Evolutionary conservation across 2,329 filamentous ascomycete species (phyloP).

Genomic region (Alternaria hordeiaustralica): DNA sequence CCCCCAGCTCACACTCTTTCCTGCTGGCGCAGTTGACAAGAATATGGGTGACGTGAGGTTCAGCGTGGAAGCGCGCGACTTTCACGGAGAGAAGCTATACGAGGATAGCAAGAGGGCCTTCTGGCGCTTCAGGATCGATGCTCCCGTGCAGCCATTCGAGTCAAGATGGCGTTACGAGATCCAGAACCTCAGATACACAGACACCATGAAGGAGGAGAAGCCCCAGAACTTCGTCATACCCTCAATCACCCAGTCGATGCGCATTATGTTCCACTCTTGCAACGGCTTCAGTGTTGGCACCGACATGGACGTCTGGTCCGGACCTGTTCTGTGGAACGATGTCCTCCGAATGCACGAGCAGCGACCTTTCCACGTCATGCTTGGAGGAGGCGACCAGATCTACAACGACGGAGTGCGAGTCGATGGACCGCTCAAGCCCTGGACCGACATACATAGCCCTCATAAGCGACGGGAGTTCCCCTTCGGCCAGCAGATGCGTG

Average conservation of each 20-base stretch:
- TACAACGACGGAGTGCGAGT: conserved; percentile 83
- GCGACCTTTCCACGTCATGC: conserved; percentile 71
- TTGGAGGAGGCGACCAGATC: conserved; percentile 90
- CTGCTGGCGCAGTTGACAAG: conserved; percentile 52
- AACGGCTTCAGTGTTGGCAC: conserved; percentile 73
- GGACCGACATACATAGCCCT: conserved; percentile 67
- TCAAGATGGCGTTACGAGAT: conserved; percentile 81
- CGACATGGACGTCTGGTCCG: conserved; percentile 67
- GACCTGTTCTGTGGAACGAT: conserved; percentile 69
- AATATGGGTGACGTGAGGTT: conserved; percentile 31
- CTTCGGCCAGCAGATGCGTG: conserved; percentile 70
- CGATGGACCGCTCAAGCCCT: conserved; percentile 74
- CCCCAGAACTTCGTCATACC: conserved; percentile 61
- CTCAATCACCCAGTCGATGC: conserved; percentile 67
- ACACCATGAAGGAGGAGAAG: conserved; percentile 49
- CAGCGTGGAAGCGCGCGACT: conserved; percentile 37
- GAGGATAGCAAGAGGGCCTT: conserved; percentile 66
- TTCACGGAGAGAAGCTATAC: conserved; percentile 63
- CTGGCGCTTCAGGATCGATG: conserved; percentile 64
- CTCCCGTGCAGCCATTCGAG: conserved; percentile 74
- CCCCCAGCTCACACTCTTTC: conserved; percentile 65
- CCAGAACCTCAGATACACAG: conserved; percentile 67
- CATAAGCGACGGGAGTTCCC: conserved; percentile 64
- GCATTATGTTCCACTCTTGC: conserved; percentile 73
- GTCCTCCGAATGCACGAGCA: conserved; percentile 66